A percentile compares a stretch with the other conserved stretches of the same genome.
Conservation (phyloP, 768 basidiomycete genomes). For the Termitomyces sp. region DNA sequence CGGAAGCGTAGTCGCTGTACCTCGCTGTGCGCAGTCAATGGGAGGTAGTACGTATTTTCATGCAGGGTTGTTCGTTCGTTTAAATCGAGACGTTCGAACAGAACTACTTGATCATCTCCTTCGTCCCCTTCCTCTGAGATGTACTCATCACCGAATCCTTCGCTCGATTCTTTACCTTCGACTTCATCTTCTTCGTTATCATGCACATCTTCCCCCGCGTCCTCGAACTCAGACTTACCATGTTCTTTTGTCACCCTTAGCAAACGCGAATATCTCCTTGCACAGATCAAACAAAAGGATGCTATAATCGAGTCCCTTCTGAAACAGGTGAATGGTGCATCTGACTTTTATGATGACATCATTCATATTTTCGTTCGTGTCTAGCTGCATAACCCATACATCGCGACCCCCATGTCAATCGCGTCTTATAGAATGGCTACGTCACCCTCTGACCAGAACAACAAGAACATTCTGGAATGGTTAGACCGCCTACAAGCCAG, state of each 20-base stretch:
- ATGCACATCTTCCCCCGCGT: conserved; percentile 26
- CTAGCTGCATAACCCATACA: conserved; percentile 78
- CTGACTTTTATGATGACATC: background rate
- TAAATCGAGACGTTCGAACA: conserved; percentile 4
- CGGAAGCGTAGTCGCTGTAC: conserved; percentile 6
- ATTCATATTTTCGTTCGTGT: background rate
- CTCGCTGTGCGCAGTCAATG: conserved; percentile 1
- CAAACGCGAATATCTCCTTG: conserved; percentile 83
- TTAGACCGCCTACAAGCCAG: conserved; percentile 67
- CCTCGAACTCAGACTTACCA: conserved; percentile 38
- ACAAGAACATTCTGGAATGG: conserved; percentile 71
- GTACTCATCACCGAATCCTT: conserved; percentile 23
- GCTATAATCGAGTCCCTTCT: conserved; percentile 81
- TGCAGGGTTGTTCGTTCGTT: conserved; percentile 13
- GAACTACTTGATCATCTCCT: conserved; percentile 7
- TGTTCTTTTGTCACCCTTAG: conserved; percentile 44
- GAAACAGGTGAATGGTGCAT: conserved; percentile 57
- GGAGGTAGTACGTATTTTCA: conserved; percentile 5
- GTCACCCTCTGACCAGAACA: conserved; percentile 70
- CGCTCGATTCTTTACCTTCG: conserved; percentile 20
- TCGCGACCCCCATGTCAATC: conserved; percentile 76
- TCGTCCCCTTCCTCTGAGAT: conserved; percentile 2
- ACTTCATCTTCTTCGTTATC: conserved; percentile 21
- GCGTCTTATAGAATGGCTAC: conserved; percentile 78
- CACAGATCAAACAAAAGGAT: conserved; percentile 87